Conservation (phyloP, 371 early-diverging fungal genomes). For the Haplosporangium sp. region DNA sequence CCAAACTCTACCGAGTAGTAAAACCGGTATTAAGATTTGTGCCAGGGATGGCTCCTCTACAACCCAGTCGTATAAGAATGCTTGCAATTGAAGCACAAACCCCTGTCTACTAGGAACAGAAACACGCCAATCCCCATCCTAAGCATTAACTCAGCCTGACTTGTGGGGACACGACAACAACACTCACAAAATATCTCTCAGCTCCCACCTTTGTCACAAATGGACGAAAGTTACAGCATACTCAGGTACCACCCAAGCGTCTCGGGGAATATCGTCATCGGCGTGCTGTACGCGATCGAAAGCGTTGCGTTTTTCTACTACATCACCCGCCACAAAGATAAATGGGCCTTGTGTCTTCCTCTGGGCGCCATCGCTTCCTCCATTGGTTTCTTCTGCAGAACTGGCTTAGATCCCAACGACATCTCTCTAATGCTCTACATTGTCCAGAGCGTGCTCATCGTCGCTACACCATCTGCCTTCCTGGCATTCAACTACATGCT, state of each 20-base stretch:
- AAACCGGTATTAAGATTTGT: no score
- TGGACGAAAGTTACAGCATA: background rate
- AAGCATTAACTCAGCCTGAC: no score
- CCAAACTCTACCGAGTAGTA: no score
- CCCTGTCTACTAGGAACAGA: no score
- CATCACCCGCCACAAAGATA: constrained; percentile 9
- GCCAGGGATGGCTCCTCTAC: no score
- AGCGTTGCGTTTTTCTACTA: constrained; percentile 1
- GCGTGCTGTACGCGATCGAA: constrained; percentile 18
- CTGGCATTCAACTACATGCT: constrained; percentile 48
- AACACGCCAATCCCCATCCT: no score
- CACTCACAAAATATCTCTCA: no score
- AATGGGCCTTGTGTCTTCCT: constrained; percentile 40
- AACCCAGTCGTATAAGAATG: no score
- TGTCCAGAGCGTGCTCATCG: constrained; percentile 11
- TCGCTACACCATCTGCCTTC: constrained; percentile 32
- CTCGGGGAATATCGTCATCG: constrained; percentile 19
- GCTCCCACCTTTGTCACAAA: background rate
- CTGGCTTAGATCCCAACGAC: constrained; percentile 13
- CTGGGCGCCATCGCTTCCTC: constrained; percentile 28
- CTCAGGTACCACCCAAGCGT: constrained; percentile 20
- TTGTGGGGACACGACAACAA: no score
- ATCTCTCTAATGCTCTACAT: constrained; percentile 13
- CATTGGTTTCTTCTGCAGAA: constrained; percentile 20
- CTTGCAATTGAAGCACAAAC: no score